A percentile compares a stretch with the other conserved stretches of the same genome.
phyloP scores from a whole-genome alignment of 148 eudicot genomes.

The Linanthus parryae region DNA sequence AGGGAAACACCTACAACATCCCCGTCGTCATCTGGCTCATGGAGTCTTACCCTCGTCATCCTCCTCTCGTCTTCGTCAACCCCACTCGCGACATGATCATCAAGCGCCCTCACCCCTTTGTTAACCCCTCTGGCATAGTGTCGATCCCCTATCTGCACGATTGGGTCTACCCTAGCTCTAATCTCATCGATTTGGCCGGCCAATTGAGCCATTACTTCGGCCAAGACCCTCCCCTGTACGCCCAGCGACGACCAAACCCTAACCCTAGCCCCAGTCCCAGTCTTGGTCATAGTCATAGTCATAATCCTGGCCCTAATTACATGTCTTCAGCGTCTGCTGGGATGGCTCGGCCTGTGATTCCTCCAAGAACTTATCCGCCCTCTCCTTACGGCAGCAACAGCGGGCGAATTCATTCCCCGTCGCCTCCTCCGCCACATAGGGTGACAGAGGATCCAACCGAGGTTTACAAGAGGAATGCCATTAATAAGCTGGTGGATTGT shows the following conservation, averaged over 20 bases:
- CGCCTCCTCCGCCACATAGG: constrained; percentile 21
- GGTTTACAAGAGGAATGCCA: constrained; percentile 69
- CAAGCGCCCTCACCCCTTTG: constrained; percentile 64
- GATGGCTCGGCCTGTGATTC: constrained; percentile 28
- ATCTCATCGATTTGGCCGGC: constrained; percentile 58
- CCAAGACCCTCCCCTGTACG: constrained; percentile 78
- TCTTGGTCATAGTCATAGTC: neutral
- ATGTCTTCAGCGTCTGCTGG: constrained; percentile 10
- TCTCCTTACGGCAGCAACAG: constrained; percentile 45
- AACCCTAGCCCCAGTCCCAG: constrained; percentile 29
- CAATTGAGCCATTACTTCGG: constrained; percentile 47
- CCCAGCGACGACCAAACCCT: constrained; percentile 39
- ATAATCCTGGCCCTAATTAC: neutral
- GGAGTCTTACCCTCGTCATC: constrained; percentile 73
- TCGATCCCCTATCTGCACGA: constrained; percentile 55
- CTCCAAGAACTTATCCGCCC: constrained; percentile 47
- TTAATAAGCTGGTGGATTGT: constrained; percentile 60
- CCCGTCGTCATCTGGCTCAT: constrained; percentile 78
- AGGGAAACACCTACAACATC: constrained; percentile 66
- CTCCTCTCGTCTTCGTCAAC: constrained; percentile 71
- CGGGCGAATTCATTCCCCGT: constrained; percentile 21
- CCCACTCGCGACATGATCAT: constrained; percentile 93
- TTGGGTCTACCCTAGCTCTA: constrained; percentile 82
- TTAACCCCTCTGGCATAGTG: constrained; percentile 71
- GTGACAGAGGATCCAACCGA: constrained; percentile 65